Base-by-base conservation (phyloP, 345 rosid species). In the Bruguiera sexangula region DNA sequence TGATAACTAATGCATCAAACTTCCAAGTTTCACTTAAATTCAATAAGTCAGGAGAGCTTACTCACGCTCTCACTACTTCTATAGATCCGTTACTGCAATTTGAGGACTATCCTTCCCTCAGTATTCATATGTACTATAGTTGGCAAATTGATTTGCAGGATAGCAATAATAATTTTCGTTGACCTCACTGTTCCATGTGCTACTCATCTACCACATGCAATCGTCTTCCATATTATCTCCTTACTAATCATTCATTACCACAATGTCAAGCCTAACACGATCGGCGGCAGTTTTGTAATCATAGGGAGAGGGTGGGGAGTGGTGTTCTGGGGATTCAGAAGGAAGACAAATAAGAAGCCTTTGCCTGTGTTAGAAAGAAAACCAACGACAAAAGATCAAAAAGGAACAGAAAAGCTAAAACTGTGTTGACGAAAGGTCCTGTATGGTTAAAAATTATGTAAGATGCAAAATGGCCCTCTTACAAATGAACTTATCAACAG, bases 361-460 rank as follows among this genome's bases (percentile, higher is more conserved):
- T 20, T 20, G 58, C 58, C 1, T 54, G 24, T 54, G 24, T 54
- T 39, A 62, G 20, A 27, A 7, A 7, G 39, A 36, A 36, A 36
- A 36, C 39, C 9, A 8, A 8, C 8, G 13, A 37, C 9, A 37
- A 37, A 37, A 37, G 10, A 8, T 6, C 1, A 22, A 39, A 21
- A 71, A 57, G 57, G 19, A 55, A 57, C 61, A 56, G 61, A 34
- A 2, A 55, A 50, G 51, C 13, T 22, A 10, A 61, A 43, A 31
- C 62, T 64, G 13, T 55, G 59, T 26, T 55, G 13, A 19, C 22
- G 9, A 68, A 55, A 73, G 66, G 65, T 36, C 60, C 82, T 83
- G 71, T 86, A 84, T 83, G 82, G 52, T 62, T 72, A 19, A 69
- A 58, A 80, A 15, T 54, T 63, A 66, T 39, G 27, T 19, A 72